Evolutionary conservation across 305 asterid species (phyloP).

Genomic region (Fraxinus sp.): DNA sequence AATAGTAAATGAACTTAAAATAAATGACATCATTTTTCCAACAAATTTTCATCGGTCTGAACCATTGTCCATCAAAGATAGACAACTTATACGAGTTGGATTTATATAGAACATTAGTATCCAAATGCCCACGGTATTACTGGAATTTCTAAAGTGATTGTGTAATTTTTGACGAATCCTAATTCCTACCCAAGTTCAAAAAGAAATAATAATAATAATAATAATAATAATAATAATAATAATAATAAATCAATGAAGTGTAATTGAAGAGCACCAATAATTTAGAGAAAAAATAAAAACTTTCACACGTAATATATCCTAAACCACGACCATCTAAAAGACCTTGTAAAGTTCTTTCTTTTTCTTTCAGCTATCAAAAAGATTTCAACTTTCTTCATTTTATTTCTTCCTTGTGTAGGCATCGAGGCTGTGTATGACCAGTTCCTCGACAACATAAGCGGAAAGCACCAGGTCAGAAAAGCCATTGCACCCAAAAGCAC

Average conservation of each 20-base stretch:
- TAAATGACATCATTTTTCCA: not conserved
- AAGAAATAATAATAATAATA: not conserved
- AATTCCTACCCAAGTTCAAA: not conserved
- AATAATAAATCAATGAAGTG: not conserved
- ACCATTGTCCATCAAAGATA: not conserved
- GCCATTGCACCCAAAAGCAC: not conserved
- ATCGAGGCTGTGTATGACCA: not conserved
- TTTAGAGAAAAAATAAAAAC: not conserved
- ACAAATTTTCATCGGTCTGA: not conserved
- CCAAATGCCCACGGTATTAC: not conserved
- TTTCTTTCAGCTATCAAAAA: slow-evolving; percentile 10
- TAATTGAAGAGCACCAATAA: not conserved
- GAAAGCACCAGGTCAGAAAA: slow-evolving; percentile 3
- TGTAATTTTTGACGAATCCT: not conserved
- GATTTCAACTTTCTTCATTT: not conserved
- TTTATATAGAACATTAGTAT: not conserved
- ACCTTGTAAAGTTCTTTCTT: not conserved
- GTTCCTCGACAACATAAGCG: not conserved
- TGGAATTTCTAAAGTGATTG: not conserved
- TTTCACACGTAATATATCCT: not conserved
- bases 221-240: not conserved
- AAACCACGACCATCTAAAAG: not conserved
- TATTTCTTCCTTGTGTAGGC: not conserved
- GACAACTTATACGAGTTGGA: not conserved
- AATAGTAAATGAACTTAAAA: not conserved